Conservation (phyloP, 345 rosid genomes). For the Anacardium occidentale region DNA sequence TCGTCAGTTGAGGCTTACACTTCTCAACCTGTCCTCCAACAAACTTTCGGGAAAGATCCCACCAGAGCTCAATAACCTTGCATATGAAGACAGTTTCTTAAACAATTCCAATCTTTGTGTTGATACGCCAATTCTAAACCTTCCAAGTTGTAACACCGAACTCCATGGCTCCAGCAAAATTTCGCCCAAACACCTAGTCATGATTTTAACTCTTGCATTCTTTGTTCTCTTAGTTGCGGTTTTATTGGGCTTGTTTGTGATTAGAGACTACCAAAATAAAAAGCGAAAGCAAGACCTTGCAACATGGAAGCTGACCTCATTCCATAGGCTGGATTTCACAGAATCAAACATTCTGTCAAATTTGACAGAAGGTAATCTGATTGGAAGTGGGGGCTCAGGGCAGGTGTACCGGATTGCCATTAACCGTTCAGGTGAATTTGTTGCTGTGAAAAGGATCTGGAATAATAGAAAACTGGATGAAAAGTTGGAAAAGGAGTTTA, state of each 20-base stretch:
- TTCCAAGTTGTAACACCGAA: constrained; percentile 49
- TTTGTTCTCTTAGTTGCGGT: constrained; percentile 31
- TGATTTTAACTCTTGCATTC: constrained; percentile 44
- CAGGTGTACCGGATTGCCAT: constrained; percentile 62
- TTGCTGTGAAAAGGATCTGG: constrained; percentile 93
- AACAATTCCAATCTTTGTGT: constrained; percentile 69
- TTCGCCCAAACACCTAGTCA: constrained; percentile 45
- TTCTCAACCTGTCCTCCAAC: constrained; percentile 70
- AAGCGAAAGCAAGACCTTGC: constrained; percentile 33
- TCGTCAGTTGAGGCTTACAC: constrained; percentile 42
- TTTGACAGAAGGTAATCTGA: constrained; percentile 64
- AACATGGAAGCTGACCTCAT: constrained; percentile 86
- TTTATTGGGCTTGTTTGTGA: constrained; percentile 35
- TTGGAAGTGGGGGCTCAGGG: constrained; percentile 94
- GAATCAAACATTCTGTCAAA: constrained; percentile 56
- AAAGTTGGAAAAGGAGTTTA: constrained; percentile 67
- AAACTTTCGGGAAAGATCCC: constrained; percentile 67
- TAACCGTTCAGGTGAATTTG: constrained; percentile 41
- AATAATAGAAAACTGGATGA: constrained; percentile 45
- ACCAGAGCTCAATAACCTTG: constrained; percentile 48
- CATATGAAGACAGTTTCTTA: constrained; percentile 65
- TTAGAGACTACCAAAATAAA: constrained; percentile 49
- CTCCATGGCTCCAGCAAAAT: constrained; percentile 27
- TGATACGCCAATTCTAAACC: constrained; percentile 38
- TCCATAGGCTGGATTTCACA: constrained; percentile 65